A percentile compares a stretch with the other conserved stretches of the same genome.
These are phyloP conservation scores for Chionographis japonica DNA, from an alignment of 106 monocot genomes.

Conservation along the genomic window DNA sequence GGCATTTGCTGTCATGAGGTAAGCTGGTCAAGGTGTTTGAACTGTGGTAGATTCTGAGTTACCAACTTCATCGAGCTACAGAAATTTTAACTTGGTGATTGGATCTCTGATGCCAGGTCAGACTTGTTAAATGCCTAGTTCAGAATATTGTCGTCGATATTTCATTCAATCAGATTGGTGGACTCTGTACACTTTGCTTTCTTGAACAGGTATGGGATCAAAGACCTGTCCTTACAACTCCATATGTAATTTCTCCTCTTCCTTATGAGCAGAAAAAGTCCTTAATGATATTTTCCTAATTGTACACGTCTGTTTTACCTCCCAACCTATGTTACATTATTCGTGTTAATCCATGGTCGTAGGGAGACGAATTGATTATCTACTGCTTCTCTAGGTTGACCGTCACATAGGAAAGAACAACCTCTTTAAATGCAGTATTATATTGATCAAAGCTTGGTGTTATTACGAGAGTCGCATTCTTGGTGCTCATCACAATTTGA, in stretches of 20 bases:
- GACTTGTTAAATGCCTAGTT: constrained; percentile 73
- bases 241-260: neutral
- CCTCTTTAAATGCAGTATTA: constrained; percentile 85
- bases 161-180: constrained; percentile 79
- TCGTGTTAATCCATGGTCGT: neutral
- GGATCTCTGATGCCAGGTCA: constrained; percentile 39
- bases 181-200: constrained; percentile 66
- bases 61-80: no score
- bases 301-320: neutral
- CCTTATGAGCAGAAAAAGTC: neutral
- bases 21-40: no score
- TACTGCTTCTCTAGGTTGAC: constrained; percentile 49
- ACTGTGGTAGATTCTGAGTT: no score
- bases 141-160: constrained; percentile 83
- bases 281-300: no score
- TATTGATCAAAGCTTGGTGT: constrained; percentile 97
- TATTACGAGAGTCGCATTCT: constrained; percentile 98
- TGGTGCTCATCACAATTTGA: constrained; percentile 88
- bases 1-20: no score
- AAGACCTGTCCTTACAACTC: neutral
- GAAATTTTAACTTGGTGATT: neutral
- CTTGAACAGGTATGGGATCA: constrained; percentile 46
- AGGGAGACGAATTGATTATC: neutral
- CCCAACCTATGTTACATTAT: neutral
- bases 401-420: constrained; percentile 65